Base-by-base conservation (phyloP, 371 early-diverging fungal genomes). In the Chytridium lagenaria region DNA sequence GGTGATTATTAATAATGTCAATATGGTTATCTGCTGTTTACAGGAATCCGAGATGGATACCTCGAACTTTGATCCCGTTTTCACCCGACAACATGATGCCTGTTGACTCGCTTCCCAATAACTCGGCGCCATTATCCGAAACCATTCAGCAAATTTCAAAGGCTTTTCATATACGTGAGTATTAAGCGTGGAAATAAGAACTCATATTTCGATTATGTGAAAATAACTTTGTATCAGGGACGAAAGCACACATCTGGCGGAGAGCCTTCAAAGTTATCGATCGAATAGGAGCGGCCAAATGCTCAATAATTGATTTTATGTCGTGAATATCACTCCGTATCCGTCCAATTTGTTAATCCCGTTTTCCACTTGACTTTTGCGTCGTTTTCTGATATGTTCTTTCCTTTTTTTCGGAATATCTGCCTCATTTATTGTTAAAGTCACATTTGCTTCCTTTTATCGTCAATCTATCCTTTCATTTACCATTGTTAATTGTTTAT, bases 61-160 rank as follows among this genome's bases (percentile, higher is more conserved):
- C 0, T 87, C 89, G 31, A 93, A 93, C 77, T 92, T 93, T 80
- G 91, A 91, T 67, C 91, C 78, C 30, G 68, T 65, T 1, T 82
- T 82, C 67, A 81, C 81, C n/a, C 5, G 67, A 50, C 1, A 50
- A 57, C n/a, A 16, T 81, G 26, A 30, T 80, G 38, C 81, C 81
- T 28, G 44, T 64, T 19, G 80, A 80, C 31, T 79, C 79, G 49
- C 68, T 77, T 34, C 72, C 77, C 1, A 67, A 28, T n/a, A 57
- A 59, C 33, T 67, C 67, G 3, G 77, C 49, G 15, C 78, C 78
- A 31, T 34, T 77, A 26, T 64, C 65, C 5, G 59, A 75, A 22
- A 71, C 77, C 19, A 55, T 77, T 12, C 78, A 77, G 66, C 40
- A 77, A 5, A 77, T 50, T 77, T 77, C 64, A 55, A 74, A 30